A percentile compares a stretch with the other conserved stretches of the same genome.
Conservation (phyloP, 306 rosid species). For the Trichosanthes truncata region DNA sequence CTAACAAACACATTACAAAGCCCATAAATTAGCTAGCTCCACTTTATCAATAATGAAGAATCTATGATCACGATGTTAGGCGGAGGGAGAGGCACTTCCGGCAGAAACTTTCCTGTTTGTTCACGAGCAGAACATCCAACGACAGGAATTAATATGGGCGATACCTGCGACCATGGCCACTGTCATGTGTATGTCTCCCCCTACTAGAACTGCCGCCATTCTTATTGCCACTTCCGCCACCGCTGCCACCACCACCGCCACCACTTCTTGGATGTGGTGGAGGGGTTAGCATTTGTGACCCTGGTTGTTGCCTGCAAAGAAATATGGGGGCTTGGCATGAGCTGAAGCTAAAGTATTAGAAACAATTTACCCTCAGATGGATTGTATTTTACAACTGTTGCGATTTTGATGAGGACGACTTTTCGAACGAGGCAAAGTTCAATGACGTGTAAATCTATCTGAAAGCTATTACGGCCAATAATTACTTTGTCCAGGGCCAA, state of each 20-base stretch:
- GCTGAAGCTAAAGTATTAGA: neutral
- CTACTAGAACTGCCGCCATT: constrained; percentile 43
- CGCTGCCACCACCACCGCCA: constrained; percentile 14
- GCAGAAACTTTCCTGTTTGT: neutral
- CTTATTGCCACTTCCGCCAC: constrained; percentile 41
- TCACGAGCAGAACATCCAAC: neutral
- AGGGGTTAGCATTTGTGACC: constrained; percentile 40
- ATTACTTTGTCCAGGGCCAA: no score
- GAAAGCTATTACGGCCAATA: no score
- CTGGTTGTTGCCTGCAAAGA: constrained; percentile 77
- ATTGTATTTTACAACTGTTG: neutral
- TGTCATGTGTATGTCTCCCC: constrained; percentile 51
- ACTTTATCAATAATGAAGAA: neutral
- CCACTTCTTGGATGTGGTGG: constrained; percentile 57
- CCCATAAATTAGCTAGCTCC: constrained; percentile 6
- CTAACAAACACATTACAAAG: neutral
- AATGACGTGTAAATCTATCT: no score
- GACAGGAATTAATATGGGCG: constrained; percentile 51
- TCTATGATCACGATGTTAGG: neutral
- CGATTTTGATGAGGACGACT: no score
- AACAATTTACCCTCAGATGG: neutral
- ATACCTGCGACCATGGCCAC: constrained; percentile 73
- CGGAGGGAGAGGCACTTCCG: neutral
- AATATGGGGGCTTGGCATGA: constrained; percentile 5
- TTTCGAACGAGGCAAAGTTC: no score